Evolutionary conservation across 805 yeast genomes (phyloP), one percentile per base, ranked within the genome.

Genomic region (Sugiyamaella smithiae): DNA sequence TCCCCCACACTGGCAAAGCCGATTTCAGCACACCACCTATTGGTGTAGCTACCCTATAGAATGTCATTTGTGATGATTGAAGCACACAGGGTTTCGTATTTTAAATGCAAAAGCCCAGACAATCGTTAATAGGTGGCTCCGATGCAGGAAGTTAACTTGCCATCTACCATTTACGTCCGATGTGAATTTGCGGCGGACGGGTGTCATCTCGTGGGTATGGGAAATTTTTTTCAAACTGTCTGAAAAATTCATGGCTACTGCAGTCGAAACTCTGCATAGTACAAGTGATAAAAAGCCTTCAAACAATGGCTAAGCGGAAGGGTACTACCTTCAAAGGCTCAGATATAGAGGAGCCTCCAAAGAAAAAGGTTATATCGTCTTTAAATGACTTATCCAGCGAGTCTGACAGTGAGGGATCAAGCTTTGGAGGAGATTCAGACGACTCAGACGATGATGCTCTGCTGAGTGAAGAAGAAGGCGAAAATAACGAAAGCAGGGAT

Each of bases 371-470:
- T 2, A 20, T 37, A 4, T n/a, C 48, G 8, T 45, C 48, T 17
- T 24, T 45, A n/a, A 43, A 43, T 5, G 48, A 45, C 24, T 29
- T 37, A 14, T 16, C 12, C 12, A 35, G 38, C 20, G 38, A 35
- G 38, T 57, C 48, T 4, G 49, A 41, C 24, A 48, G 45, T 19
- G 57, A 50, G 3, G 49, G 40, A 28, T 57, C 43, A 9, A 56
- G 50, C 5, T 57, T 48, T 12, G 59, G 47, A 28, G 55, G 45
- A 6, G 37, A 43, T 20, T 31, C 26, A 35, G 59, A 52, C 20
- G 61, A 60, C 17, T 63, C 56, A 11, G 67, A 62, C 8, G 67
- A 57, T 16, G 69, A 60, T 8, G 69, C 62, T 14, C 40, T n/a
- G 11, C 6, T 5, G 20, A 19, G 8, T 16, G 38, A 35, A 35